Percentiles rank a stretch among this genome's conserved stretches.
These are phyloP conservation scores for Coemansia umbellata DNA, from an alignment of 192 early-diverging fungal genomes.

Conservation along the genomic window DNA sequence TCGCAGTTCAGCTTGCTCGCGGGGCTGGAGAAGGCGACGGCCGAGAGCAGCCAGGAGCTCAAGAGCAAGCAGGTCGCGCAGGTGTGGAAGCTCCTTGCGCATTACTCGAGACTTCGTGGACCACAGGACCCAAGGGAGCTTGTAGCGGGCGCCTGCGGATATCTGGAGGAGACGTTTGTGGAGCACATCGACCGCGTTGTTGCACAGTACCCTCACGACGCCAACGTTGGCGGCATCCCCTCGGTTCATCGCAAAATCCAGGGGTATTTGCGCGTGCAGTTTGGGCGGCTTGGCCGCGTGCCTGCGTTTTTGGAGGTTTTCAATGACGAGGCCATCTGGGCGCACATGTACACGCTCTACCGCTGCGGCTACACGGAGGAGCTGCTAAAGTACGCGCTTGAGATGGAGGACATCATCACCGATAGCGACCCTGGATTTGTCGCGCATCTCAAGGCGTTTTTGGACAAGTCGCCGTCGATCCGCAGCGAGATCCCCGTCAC, in stretches of 20 bases:
- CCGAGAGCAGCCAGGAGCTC: constrained; percentile 35
- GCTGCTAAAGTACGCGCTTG: constrained; percentile 62
- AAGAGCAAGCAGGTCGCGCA: constrained; percentile 46
- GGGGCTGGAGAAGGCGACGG: constrained; percentile 29
- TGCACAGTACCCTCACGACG: constrained; percentile 59
- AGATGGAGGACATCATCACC: constrained; percentile 54
- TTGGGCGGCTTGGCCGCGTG: constrained; percentile 55
- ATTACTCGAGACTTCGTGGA: neutral
- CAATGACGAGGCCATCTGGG: constrained; percentile 75
- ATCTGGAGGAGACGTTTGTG: constrained; percentile 54
- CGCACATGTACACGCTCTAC: constrained; percentile 77
- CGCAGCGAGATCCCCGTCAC: constrained; percentile 41
- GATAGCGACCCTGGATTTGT: constrained; percentile 67
- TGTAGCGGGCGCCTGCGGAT: constrained; percentile 28
- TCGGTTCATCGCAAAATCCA: constrained; percentile 66
- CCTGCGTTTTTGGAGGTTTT: constrained; percentile 40
- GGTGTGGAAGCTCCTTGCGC: constrained; percentile 29
- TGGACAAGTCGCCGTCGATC: constrained; percentile 29
- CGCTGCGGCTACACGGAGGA: constrained; percentile 69
- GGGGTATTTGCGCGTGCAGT: constrained; percentile 69
- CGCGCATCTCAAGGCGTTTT: constrained; percentile 65
- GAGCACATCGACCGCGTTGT: constrained; percentile 53
- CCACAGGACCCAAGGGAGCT: neutral
- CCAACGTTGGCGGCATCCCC: constrained; percentile 76
- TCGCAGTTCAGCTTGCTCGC: constrained; percentile 24